These are phyloP conservation scores for Phytophthora macrochlamydospora DNA, from an alignment of 352 stramenopile genomes.

Conservation along the genomic window DNA sequence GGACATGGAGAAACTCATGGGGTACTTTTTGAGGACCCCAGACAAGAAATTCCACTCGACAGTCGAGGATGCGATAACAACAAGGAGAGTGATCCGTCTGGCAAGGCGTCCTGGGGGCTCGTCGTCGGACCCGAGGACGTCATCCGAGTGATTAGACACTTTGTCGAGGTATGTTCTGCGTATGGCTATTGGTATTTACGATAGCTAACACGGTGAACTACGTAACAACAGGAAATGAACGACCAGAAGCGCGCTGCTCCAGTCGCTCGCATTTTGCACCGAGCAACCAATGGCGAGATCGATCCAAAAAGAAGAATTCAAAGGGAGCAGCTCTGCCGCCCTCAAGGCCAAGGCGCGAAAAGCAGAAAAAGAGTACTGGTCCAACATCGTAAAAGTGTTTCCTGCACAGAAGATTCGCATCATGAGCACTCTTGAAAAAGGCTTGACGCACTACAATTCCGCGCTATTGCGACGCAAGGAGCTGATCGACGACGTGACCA, in stretches of 20 bases:
- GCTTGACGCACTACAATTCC: slow-evolving; percentile 82
- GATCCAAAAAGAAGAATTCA: slow-evolving; percentile 24
- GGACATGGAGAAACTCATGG: slow-evolving; percentile 88
- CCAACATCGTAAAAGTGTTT: slow-evolving; percentile 76
- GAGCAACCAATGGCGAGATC: slow-evolving; percentile 26
- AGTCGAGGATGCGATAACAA: slow-evolving; percentile 27
- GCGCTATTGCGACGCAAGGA: slow-evolving; percentile 80
- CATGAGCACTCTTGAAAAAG: slow-evolving; percentile 87
- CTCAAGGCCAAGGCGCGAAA: slow-evolving; percentile 50
- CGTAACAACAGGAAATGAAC: slow-evolving; percentile 55
- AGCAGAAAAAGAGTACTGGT: slow-evolving; percentile 83
- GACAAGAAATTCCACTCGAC: slow-evolving; percentile 53
- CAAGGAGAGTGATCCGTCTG: slow-evolving; percentile 8
- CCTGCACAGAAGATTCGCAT: slow-evolving; percentile 67
- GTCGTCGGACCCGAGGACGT: slow-evolving; percentile 87
- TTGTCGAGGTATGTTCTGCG: slow-evolving; percentile 72
- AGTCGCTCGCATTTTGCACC: slow-evolving; percentile 51
- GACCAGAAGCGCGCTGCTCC: slow-evolving; percentile 70
- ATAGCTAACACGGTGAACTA: too few relatives aligned
- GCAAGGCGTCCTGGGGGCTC: slow-evolving; percentile 50
- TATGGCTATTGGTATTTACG: too few relatives aligned
- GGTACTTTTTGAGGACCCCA: slow-evolving; percentile 78
- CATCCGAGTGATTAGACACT: slow-evolving; percentile 85
- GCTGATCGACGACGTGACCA: slow-evolving; percentile 79
- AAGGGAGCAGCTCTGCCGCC: slow-evolving; percentile 25